Base-by-base conservation (phyloP, 2,329 filamentous ascomycete species). In the Phaeomoniella chlamydospora region DNA sequence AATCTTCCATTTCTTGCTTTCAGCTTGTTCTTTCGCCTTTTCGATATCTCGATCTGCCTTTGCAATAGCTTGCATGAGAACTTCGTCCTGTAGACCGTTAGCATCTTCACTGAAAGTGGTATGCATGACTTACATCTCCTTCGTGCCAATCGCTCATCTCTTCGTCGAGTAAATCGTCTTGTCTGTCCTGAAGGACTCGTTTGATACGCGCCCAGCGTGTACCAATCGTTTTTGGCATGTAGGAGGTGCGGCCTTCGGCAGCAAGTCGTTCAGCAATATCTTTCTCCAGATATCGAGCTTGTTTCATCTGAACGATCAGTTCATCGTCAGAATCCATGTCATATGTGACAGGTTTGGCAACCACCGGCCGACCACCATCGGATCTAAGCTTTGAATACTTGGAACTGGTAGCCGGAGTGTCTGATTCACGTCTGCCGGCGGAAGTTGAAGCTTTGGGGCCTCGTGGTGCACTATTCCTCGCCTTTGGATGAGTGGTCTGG, bases 131-230 rank as follows among this genome's bases (percentile, higher is more conserved):
- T 49, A 67, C 65, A 47, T 71, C 67, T 13, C 57, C 58, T 10
- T 56, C 50, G 35, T 63, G 56, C 67, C 67, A 71, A 44, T 65
- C 64, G 34, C 55, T 63, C 40, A 63, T 49, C 29, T 65, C 59
- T 34, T 63, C 58, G 32, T 63, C 55, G 0, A 71, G 52, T 15
- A 58, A 49, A 31, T 58, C 54, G 39, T 69, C 64, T n/a, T 62
- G 53, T 15, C 54, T 53, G 26, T 56, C 49, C 19, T 58, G 56
- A 31, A 65, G 51, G 1, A 55, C 57, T 26, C 56, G 52, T 37
- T 59, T 58, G 34, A 69, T 55, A 15, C 65, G 62, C 30, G 50
- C 45, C 48, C 61, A 66, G 29, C 66, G 63, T 19, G 61, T 64
- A 14, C 57, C 56, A 36, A 70, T 61, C 2, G 63, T 62, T 51